phyloP scores from a whole-genome alignment of 2,329 filamentous ascomycete species.

The Pseudogymnoascus sp. region DNA sequence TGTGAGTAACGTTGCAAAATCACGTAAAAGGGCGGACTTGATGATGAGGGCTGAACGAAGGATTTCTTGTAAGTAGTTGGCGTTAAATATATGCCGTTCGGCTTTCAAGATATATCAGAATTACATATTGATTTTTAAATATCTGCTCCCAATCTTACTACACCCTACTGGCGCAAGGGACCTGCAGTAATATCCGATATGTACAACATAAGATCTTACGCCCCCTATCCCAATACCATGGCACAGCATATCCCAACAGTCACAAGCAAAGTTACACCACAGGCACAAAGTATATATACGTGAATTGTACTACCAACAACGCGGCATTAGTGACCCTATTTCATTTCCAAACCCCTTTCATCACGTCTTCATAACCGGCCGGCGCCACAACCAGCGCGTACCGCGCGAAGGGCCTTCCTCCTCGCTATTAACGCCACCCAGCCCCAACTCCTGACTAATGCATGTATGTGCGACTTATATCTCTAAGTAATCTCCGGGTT shows the following conservation, averaged over 20 bases:
- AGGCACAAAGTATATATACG: not conserved
- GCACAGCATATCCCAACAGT: not conserved
- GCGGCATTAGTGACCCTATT: not conserved
- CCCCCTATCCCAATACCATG: not conserved
- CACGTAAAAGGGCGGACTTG: not conserved
- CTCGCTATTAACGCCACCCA: conserved; percentile 3
- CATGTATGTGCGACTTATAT: conserved; percentile 2
- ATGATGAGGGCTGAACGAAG: not conserved
- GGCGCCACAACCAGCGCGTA: conserved; percentile 4
- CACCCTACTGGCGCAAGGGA: not conserved
- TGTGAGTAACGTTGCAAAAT: not conserved
- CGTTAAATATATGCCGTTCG: not conserved
- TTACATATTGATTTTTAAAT: not conserved
- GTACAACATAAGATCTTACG: not conserved
- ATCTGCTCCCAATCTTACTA: not conserved
- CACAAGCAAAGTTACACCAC: not conserved
- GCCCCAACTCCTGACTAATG: conserved; percentile 5
- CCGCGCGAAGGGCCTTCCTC: conserved; percentile 1
- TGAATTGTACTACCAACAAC: conserved; percentile 7
- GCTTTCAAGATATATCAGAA: not conserved
- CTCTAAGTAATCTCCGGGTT: not conserved
- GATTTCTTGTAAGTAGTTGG: not conserved
- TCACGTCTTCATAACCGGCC: not conserved
- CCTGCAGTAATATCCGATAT: not conserved
- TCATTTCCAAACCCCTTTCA: not conserved